Percentiles rank a stretch among this genome's conserved stretches.
phyloP scores from a whole-genome alignment of 2,329 filamentous ascomycete genomes.

The Harringtonia lauricola region DNA sequence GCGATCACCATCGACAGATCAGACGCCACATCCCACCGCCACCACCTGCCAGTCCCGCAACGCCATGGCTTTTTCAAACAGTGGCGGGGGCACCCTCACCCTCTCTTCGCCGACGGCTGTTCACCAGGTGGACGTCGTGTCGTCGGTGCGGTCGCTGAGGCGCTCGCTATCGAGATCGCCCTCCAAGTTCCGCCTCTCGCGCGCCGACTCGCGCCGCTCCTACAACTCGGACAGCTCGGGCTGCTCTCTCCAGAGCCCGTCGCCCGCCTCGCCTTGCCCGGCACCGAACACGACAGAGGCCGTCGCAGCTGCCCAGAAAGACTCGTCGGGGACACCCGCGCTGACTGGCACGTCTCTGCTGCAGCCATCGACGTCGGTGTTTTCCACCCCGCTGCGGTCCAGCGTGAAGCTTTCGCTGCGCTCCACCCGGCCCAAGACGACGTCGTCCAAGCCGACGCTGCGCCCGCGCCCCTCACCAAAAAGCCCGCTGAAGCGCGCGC shows the following conservation, averaged over 20 bases:
- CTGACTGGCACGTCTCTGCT: not conserved
- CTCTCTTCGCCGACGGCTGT: slow-evolving; percentile 77
- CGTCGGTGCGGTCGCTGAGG: slow-evolving; percentile 70
- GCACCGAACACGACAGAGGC: slow-evolving; percentile 10
- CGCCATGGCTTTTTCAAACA: slow-evolving; percentile 46
- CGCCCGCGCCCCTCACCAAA: slow-evolving; percentile 63
- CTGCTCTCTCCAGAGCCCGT: slow-evolving; percentile 44
- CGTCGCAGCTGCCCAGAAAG: not conserved
- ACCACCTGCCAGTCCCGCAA: not conserved
- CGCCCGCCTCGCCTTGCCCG: slow-evolving; percentile 40
- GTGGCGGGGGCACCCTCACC: slow-evolving; percentile 66
- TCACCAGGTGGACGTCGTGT: slow-evolving; percentile 66
- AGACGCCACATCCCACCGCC: not conserved
- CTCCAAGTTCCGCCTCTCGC: slow-evolving; percentile 66
- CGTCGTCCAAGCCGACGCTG: slow-evolving; percentile 40
- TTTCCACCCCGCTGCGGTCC: slow-evolving; percentile 54
- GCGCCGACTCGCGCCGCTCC: slow-evolving; percentile 35
- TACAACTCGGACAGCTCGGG: slow-evolving; percentile 37
- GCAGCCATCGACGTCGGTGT: slow-evolving; percentile 23
- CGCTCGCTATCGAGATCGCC: slow-evolving; percentile 89
- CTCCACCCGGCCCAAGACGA: slow-evolving; percentile 49
- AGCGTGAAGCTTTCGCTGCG: slow-evolving; percentile 56
- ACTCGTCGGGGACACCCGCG: not conserved
- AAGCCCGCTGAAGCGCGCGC: slow-evolving; percentile 69
- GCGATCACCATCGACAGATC: too few relatives aligned